Conservation (phyloP, 129 eudicot species). For the Artemisia tridentata region DNA sequence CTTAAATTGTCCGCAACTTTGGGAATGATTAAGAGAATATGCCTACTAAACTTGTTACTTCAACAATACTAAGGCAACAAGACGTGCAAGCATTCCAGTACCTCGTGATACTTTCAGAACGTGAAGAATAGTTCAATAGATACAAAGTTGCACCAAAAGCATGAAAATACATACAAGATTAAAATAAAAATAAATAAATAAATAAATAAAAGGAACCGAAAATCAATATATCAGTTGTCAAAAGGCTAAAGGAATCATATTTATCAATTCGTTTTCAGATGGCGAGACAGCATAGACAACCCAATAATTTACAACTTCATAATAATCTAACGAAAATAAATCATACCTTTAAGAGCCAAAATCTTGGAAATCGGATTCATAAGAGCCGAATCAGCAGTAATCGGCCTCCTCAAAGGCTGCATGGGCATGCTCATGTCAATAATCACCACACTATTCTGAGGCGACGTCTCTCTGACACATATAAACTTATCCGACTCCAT, state of each 20-base stretch:
- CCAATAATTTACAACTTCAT: conserved; percentile 10
- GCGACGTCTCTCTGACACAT: conserved; percentile 95
- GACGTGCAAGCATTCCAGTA: conserved; percentile 18
- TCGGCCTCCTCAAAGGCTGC: conserved; percentile 91
- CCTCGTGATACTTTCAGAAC: neutral
- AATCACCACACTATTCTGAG: conserved; percentile 94
- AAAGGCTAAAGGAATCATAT: neutral
- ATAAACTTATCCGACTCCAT: conserved; percentile 99
- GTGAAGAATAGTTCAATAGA: conserved; percentile 15
- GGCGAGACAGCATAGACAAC: conserved; percentile 7
- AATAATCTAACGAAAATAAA: conserved; percentile 2
- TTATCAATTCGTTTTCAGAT: conserved; percentile 1
- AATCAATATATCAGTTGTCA: neutral
- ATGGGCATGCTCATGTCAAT: conserved; percentile 94
- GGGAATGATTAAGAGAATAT: conserved; percentile 13
- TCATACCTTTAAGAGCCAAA: conserved; percentile 82
- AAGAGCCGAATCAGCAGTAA: conserved; percentile 96
- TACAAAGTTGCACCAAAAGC: conserved; percentile 10
- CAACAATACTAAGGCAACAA: neutral
- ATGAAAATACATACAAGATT: neutral
- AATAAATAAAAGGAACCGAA: neutral
- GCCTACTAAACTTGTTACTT: neutral
- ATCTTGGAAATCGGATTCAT: conserved; percentile 92
- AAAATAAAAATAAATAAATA: too few relatives aligned
- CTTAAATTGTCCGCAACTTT: conserved; percentile 3